Percentiles rank a stretch among this genome's conserved stretches.
Evolutionary conservation across 495 filamentous ascomycete genomes (phyloP).

Genomic region (Trichoderma erinaceum): DNA sequence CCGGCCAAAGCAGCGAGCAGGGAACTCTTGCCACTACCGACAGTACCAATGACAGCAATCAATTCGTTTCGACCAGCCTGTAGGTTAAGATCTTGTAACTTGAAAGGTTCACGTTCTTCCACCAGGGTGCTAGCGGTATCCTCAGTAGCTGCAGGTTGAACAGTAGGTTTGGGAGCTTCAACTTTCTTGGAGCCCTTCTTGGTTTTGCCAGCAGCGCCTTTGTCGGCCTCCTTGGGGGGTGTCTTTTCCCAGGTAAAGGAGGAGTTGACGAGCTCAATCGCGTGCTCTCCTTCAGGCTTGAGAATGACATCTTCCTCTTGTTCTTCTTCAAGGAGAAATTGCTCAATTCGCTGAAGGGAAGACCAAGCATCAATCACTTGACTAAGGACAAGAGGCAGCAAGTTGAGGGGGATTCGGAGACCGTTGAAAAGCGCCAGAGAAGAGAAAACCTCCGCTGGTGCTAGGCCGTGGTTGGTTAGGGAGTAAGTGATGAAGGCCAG

Average conservation of each 20-base stretch:
- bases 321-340: slow-evolving; percentile 82
- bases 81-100: slow-evolving; percentile 67
- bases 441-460: slow-evolving; percentile 79
- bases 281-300: slow-evolving; percentile 55
- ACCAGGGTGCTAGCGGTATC: slow-evolving; percentile 50
- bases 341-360: slow-evolving; percentile 75
- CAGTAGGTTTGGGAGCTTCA: slow-evolving; percentile 34
- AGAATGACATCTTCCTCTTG: slow-evolving; percentile 64
- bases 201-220: slow-evolving; percentile 29
- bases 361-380: slow-evolving; percentile 85
- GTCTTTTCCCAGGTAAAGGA: slow-evolving; percentile 92
- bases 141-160: slow-evolving; percentile 25
- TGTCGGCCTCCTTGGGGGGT: slow-evolving; percentile 53
- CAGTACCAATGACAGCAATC: slow-evolving; percentile 82
- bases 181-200: slow-evolving; percentile 35
- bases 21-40: slow-evolving; percentile 89
- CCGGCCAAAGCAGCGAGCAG: slow-evolving; percentile 84
- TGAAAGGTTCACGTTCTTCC: slow-evolving; percentile 67
- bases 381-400: slow-evolving; percentile 82
- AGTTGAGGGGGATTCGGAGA: slow-evolving; percentile 79
- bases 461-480: slow-evolving; percentile 61
- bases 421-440: slow-evolving; percentile 90
- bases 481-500: slow-evolving; percentile 90
- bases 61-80: slow-evolving; percentile 75
- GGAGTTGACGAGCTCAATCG: slow-evolving; percentile 65